Conservation (phyloP, 129 eudicot genomes). For the Apium graveolens region DNA sequence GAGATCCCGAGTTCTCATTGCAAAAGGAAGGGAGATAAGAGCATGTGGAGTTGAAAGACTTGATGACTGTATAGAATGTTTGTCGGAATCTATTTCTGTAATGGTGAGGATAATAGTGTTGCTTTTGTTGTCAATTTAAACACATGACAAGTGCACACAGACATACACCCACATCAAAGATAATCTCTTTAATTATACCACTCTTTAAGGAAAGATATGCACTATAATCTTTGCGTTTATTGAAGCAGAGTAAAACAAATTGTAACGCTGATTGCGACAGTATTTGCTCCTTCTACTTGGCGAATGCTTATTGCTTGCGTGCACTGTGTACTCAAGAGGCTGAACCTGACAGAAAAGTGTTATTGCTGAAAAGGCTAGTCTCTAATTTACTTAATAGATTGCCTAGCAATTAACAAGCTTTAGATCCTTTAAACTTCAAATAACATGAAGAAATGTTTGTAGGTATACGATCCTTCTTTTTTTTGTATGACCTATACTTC, state of each 20-base stretch:
- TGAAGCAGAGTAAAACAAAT: constrained; percentile 41
- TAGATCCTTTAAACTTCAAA: background rate
- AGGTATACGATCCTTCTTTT: background rate
- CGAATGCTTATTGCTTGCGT: constrained; percentile 60
- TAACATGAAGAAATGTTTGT: background rate
- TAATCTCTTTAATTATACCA: constrained; percentile 4
- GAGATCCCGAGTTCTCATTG: constrained; percentile 55
- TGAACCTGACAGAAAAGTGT: constrained; percentile 60
- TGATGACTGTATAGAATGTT: constrained; percentile 42
- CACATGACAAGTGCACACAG: background rate
- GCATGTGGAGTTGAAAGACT: constrained; percentile 55
- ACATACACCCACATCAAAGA: constrained; percentile 7
- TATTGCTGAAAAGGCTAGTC: constrained; percentile 44
- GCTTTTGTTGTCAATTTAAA: background rate
- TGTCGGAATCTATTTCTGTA: constrained; percentile 57
- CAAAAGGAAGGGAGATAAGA: constrained; percentile 54
- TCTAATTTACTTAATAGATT: constrained; percentile 19
- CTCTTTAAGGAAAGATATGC: constrained; percentile 4
- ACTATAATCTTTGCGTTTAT: constrained; percentile 17
- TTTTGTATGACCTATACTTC: constrained; percentile 16
- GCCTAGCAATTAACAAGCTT: constrained; percentile 1
- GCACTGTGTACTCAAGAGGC: constrained; percentile 60
- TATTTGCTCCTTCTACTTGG: constrained; percentile 38
- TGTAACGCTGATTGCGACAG: constrained; percentile 14
- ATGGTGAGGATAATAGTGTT: constrained; percentile 41